Base-by-base conservation (phyloP, 106 monocot genomes). In the Dendrobium huoshanense region DNA sequence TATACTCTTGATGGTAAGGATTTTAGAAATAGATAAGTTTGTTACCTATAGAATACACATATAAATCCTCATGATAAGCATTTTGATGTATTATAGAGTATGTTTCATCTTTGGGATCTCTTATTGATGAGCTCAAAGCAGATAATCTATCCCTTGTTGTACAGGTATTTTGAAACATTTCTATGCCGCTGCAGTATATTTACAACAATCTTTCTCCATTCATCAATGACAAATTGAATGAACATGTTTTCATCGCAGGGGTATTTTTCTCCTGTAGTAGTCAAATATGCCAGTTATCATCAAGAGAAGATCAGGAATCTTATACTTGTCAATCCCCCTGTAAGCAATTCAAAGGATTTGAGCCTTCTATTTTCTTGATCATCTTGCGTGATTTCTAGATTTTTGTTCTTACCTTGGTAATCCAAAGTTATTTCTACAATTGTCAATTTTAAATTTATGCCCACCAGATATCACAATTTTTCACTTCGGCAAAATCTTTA, bases 291-390 rank as follows among this genome's bases (percentile, higher is more conserved):
- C 22, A 89, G 81, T 25, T 27, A 24, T 79, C 89, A 94, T 82
- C 97, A 98, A 84, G 91, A 98, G 44, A 94, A 87, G 74, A 47
- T 98, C 86, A 83, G 82, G 81, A 85, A 94, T 79, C 82, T 98
- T 75, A 87, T 98, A 75, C 94, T 98, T 51, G 78, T 98, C 61
- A 98, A 98, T 80, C 94, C 97, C 80, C 97, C 97, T 6, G 97
- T 94, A 88, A 91, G 91, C 70, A 79, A 79, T 79, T 70, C 54
- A 40, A 43, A 80, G 75, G 48, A 75, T 17, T 75, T 18, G 75
- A 48, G 45, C 6, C 9, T 45, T 45, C 20, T 43, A 64, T 64
- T 64, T 64, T 24, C 64, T 64, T 64, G 64, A 49, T 76, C 11
- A 59, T 27, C 37, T 55, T 59, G 41, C 75, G 64, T 61, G 25